A percentile compares a stretch with the other conserved stretches of the same genome.
Evolutionary conservation across 2,329 filamentous ascomycete species (phyloP).

Genomic region (Arthrobotrys conoides): DNA sequence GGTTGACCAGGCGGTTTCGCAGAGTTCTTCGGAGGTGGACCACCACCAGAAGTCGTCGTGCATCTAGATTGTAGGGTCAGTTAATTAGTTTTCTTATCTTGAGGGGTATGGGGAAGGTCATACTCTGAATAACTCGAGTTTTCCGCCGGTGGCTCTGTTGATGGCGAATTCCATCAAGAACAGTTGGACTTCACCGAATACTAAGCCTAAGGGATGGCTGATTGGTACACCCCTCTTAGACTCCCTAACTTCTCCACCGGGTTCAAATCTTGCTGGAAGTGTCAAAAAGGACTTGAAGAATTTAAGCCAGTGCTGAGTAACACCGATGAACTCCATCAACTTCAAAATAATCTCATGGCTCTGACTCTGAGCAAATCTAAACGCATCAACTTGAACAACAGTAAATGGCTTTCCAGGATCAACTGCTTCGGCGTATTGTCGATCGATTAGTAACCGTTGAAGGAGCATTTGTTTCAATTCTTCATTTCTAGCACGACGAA

Average conservation of each 20-base stretch:
- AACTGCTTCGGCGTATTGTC: conserved; percentile 45
- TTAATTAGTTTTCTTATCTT: not conserved
- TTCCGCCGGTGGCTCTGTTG: conserved; percentile 72
- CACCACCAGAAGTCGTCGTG: conserved; percentile 79
- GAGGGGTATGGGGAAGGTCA: conserved; percentile 65
- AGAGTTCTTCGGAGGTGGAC: conserved; percentile 70
- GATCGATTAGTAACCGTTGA: conserved; percentile 65
- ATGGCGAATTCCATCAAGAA: conserved; percentile 78
- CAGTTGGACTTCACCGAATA: conserved; percentile 74
- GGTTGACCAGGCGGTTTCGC: conserved; percentile 73
- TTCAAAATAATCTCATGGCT: conserved; percentile 74
- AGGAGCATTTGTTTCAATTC: conserved; percentile 72
- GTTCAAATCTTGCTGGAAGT: conserved; percentile 73
- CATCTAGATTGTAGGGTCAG: conserved; percentile 64
- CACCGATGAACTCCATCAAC: conserved; percentile 74
- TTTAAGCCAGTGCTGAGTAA: conserved; percentile 72
- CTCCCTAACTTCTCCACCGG: conserved; percentile 67
- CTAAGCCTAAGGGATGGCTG: conserved; percentile 73
- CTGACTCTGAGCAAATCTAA: conserved; percentile 73
- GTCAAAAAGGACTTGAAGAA: conserved; percentile 75
- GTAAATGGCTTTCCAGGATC: conserved; percentile 66
- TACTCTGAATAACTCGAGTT: conserved; percentile 64
- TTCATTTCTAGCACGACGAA: conserved; percentile 53
- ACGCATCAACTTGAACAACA: conserved; percentile 73
- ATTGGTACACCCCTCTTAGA: conserved; percentile 74